These are phyloP conservation scores for Monosporascus ibericus DNA, from an alignment of 2,329 filamentous ascomycete species.

Conservation along the genomic window DNA sequence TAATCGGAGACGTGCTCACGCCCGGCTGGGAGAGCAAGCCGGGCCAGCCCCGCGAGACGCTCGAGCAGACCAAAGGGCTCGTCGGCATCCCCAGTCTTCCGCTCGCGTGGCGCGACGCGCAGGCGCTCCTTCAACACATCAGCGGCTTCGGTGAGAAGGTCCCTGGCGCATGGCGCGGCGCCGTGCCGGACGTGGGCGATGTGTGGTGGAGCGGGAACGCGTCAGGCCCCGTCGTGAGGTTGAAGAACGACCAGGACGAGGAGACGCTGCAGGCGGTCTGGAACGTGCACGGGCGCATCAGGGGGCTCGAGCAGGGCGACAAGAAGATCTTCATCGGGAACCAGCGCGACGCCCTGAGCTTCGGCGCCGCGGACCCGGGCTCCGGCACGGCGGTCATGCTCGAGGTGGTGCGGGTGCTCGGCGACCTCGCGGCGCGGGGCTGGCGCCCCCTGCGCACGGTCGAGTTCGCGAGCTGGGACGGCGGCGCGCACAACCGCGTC, in stretches of 20 bases:
- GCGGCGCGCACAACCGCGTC: constrained; percentile 84
- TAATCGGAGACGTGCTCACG: constrained; percentile 86
- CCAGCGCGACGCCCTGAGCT: constrained; percentile 88
- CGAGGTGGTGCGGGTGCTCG: constrained; percentile 80
- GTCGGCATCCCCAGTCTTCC: constrained; percentile 85
- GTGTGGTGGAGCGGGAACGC: constrained; percentile 82
- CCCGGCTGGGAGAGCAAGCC: constrained; percentile 75
- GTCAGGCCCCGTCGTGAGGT: constrained; percentile 68
- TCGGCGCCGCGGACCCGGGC: constrained; percentile 79
- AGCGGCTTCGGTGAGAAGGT: constrained; percentile 67
- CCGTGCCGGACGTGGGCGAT: constrained; percentile 58
- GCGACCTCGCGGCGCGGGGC: constrained; percentile 66
- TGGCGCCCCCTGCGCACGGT: constrained; percentile 94
- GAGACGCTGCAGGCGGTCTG: constrained; percentile 77
- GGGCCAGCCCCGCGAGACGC: constrained; percentile 58
- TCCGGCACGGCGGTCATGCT: constrained; percentile 88
- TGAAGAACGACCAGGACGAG: constrained; percentile 86
- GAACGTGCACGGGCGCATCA: constrained; percentile 82
- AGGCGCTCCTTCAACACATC: constrained; percentile 68
- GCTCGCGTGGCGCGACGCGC: constrained; percentile 82
- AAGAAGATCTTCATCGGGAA: constrained; percentile 88
- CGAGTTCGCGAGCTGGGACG: constrained; percentile 96
- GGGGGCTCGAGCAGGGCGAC: constrained; percentile 74
- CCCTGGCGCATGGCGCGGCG: constrained; percentile 67
- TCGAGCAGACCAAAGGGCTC: constrained; percentile 66